Evolutionary conservation across 805 yeast species (phyloP).

Genomic region (Nadsonia fulvescens): DNA sequence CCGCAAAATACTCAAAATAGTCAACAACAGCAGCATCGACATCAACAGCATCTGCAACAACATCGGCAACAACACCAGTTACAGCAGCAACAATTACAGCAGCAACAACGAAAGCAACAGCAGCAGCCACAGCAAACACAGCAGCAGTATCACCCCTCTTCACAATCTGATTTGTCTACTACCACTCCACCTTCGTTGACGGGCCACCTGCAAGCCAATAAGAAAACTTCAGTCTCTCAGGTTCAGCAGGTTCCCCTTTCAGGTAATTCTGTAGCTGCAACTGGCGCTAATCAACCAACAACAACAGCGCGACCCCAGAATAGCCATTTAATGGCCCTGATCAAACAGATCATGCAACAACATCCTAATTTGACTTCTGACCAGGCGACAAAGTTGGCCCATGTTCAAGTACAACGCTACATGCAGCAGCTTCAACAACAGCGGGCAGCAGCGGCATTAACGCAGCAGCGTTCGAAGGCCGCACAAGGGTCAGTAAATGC

Average conservation of each 20-base stretch:
- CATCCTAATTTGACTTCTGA: constrained; percentile 17
- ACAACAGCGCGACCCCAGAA: constrained; percentile 6
- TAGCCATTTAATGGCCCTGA: constrained; percentile 11
- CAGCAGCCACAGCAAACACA: constrained; percentile 4
- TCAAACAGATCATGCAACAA: constrained; percentile 12
- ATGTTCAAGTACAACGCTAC: constrained; percentile 17
- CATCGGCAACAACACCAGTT: constrained; percentile 1
- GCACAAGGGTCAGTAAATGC: too few species aligned
- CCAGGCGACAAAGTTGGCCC: constrained; percentile 17
- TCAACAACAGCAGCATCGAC: constrained; percentile 7
- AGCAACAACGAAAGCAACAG: constrained; percentile 3
- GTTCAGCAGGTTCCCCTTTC: neutral
- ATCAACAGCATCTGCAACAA: constrained; percentile 4
- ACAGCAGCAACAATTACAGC: constrained; percentile 3
- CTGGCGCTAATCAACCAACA: constrained; percentile 4
- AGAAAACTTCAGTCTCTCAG: neutral
- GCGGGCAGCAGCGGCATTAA: too few species aligned
- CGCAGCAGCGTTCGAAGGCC: too few species aligned
- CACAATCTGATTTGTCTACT: constrained; percentile 1
- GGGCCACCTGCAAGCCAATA: constrained; percentile 2
- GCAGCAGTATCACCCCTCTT: constrained; percentile 4
- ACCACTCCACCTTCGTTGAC: constrained; percentile 1
- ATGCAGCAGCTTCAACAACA: constrained; percentile 12
- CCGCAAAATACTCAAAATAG: constrained; percentile 1
- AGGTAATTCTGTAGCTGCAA: constrained; percentile 1